These are phyloP conservation scores for Paraphoma chrysanthemicola DNA, from an alignment of 2,329 filamentous ascomycete genomes.

Conservation along the genomic window DNA sequence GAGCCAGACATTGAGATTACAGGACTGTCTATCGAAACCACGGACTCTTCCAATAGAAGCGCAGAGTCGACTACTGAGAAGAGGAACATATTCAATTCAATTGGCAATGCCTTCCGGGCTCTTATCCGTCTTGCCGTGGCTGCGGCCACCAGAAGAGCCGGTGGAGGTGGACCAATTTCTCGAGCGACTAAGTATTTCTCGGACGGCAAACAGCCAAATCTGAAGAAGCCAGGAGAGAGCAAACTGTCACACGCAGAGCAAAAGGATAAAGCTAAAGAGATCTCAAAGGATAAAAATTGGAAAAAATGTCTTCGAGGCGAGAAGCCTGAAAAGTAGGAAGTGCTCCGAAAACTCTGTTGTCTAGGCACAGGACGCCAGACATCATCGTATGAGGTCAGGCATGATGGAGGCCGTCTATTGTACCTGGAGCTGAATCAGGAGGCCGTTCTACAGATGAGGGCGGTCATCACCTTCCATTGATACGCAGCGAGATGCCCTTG, in stretches of 20 bases:
- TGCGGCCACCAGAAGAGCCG: constrained; percentile 1
- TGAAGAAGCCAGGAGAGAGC: constrained; percentile 11
- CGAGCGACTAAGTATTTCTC: constrained; percentile 10
- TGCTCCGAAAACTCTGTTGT: not conserved
- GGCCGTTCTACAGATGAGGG: too few relatives aligned
- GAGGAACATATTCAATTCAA: constrained; percentile 1
- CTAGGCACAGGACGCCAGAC: too few relatives aligned
- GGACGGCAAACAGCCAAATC: constrained; percentile 3
- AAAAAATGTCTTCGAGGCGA: constrained; percentile 10
- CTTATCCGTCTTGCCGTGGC: not conserved
- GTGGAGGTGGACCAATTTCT: constrained; percentile 1
- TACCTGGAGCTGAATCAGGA: too few relatives aligned
- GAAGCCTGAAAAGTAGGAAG: constrained; percentile 8
- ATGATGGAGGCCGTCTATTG: too few relatives aligned
- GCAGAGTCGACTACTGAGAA: constrained; percentile 2
- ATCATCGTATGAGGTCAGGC: too few relatives aligned
- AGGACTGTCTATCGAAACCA: too few relatives aligned
- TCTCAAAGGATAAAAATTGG: constrained; percentile 13
- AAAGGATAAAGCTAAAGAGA: constrained; percentile 10
- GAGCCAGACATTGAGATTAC: too few relatives aligned
- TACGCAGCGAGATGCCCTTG: too few relatives aligned
- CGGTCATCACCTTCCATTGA: too few relatives aligned
- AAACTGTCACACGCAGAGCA: constrained; percentile 7
- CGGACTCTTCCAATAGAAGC: not conserved
- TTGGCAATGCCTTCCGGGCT: constrained; percentile 2